Evolutionary conservation across 805 yeast genomes (phyloP), one percentile per base, ranked within the genome.

Genomic region (Saccharomycopsis sp.): DNA sequence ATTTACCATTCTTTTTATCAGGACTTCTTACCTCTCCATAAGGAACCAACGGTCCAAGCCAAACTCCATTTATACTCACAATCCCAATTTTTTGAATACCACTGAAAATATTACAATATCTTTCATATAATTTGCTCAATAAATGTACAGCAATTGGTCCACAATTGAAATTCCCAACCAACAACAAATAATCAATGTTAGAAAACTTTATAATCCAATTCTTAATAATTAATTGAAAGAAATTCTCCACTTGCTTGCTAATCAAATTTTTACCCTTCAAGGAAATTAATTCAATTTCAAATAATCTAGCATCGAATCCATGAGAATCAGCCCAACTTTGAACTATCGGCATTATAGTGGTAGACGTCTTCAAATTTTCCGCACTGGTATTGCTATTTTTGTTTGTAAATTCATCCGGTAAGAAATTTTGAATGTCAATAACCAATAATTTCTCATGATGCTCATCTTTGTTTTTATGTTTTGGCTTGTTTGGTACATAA

Each of bases 51-150:
- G 97, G 97, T 0, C 98, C 98, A 58, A 85, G 77, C 56, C 87
- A 86, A 16, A 88, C 76, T 1, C 97, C 97, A 0, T 97, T 97
- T 96, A 93, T 90, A 3, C 90, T 89, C 41, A 90, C 63, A 16
- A 90, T 65, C 0, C 93, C 86, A 13, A 89, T 71, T 21, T 74
- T 61, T 47, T 74, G 70, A 44, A 64, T 65, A 6, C 40, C 50
- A 4, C 50, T 40, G 29, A 45, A 62, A 21, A 51, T 46, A 1
- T 66, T 55, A 20, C 64, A 49, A 1, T 74, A 93, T 34, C 75
- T 71, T 51, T 76, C 81, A 13, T 93, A 72, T 34, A 93, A 68
- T 53, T 73, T 73, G 0, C 94, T 82, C 6, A 89, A 63, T 23
- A 90, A 60, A 28, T 86, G 79, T 1, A 87, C 78, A 0, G 95